Conservation (phyloP, 306 rosid species). For the Ammopiptanthus mongolicus region DNA sequence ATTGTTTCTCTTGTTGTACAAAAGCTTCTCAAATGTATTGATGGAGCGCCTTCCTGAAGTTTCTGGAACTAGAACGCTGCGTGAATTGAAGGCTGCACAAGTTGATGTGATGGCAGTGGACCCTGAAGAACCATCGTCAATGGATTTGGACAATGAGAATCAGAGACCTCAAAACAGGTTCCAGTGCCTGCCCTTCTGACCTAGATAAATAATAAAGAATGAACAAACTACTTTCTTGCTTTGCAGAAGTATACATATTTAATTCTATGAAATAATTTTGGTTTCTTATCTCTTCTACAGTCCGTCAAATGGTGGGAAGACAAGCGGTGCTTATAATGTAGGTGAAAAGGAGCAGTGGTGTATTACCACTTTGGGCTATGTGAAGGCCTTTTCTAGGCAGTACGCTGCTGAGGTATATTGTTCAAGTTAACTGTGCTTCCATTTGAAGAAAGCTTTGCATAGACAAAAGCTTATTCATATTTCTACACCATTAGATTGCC, state of each 20-base stretch:
- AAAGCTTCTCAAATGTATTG: slow-evolving; percentile 66
- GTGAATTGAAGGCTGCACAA: slow-evolving; percentile 54
- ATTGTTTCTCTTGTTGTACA: slow-evolving; percentile 68
- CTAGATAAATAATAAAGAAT: background rate
- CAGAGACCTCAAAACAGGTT: slow-evolving; percentile 67
- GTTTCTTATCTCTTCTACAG: slow-evolving; percentile 41
- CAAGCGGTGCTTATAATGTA: slow-evolving; percentile 43
- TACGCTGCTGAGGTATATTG: slow-evolving; percentile 90
- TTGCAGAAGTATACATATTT: background rate
- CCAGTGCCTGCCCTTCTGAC: background rate
- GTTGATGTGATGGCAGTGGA: slow-evolving; percentile 67
- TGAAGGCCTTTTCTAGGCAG: slow-evolving; percentile 95
- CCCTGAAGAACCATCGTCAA: slow-evolving; percentile 64
- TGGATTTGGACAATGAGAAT: slow-evolving; percentile 84
- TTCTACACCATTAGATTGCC: background rate
- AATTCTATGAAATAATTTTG: background rate
- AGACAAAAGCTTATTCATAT: background rate
- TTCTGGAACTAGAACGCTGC: slow-evolving; percentile 50
- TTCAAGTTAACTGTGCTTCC: background rate
- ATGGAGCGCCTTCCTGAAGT: slow-evolving; percentile 78
- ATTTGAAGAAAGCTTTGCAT: background rate
- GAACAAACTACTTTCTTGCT: background rate
- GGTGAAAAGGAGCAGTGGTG: slow-evolving; percentile 99
- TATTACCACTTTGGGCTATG: slow-evolving; percentile 84
- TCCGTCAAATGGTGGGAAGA: slow-evolving; percentile 63